Evolutionary conservation across 108 stramenopile genomes (phyloP).

Genomic region (Skeletonema marinoi): DNA sequence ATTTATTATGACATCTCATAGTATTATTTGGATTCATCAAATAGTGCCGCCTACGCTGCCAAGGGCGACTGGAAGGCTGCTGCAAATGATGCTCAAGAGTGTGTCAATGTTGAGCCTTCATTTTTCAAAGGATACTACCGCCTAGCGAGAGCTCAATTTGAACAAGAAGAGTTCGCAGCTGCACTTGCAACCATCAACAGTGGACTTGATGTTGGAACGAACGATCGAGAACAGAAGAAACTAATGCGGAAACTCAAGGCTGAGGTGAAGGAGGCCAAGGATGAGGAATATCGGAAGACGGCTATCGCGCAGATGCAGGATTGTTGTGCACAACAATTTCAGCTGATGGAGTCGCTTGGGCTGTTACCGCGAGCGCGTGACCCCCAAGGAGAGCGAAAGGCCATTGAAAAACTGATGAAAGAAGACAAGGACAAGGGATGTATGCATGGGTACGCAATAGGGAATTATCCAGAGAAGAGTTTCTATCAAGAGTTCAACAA

Average conservation of each 20-base stretch:
- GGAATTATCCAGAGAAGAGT: background rate
- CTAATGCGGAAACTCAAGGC: conserved; percentile 50
- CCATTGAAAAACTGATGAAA: no score
- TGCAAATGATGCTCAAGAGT: conserved; percentile 72
- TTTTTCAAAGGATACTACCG: conserved; percentile 88
- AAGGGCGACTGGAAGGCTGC: conserved; percentile 57
- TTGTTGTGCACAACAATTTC: background rate
- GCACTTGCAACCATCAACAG: conserved; percentile 65
- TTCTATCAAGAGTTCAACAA: background rate
- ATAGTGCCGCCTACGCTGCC: conserved; percentile 73
- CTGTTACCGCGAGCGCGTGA: no score
- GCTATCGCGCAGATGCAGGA: background rate
- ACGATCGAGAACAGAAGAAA: conserved; percentile 63
- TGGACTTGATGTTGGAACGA: conserved; percentile 61
- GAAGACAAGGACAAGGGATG: background rate
- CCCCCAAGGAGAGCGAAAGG: no score
- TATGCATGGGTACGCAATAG: background rate
- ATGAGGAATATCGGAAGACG: background rate
- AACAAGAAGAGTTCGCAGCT: conserved; percentile 55
- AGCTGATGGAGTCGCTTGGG: no score
- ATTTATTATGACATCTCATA: no score
- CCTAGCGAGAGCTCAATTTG: conserved; percentile 68
- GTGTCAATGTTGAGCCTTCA: conserved; percentile 69
- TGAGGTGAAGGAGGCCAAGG: conserved; percentile 24
- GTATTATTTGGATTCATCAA: no score